Conservation (phyloP, 192 early-diverging fungal species). For the Backusella tuberculispora region DNA sequence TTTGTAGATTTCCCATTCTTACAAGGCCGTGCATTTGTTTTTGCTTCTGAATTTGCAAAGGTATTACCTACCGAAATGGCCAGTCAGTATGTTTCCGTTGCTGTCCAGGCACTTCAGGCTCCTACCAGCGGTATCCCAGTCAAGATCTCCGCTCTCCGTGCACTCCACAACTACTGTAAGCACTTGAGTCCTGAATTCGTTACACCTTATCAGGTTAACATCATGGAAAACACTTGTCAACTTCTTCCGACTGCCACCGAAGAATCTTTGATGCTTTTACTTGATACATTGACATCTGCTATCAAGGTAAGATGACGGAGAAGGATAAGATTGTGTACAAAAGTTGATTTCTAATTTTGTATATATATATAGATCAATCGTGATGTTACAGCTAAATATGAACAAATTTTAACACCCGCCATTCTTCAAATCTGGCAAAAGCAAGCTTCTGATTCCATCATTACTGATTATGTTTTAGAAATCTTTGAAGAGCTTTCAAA, state of each 20-base stretch:
- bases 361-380: conserved; percentile 59
- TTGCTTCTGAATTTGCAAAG: conserved; percentile 79
- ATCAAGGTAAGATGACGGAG: conserved; percentile 53
- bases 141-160: conserved; percentile 70
- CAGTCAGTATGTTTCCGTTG: conserved; percentile 75
- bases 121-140: conserved; percentile 60
- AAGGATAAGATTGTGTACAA: neutral
- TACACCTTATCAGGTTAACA: conserved; percentile 57
- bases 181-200: conserved; percentile 55
- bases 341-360: neutral
- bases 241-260: conserved; percentile 64
- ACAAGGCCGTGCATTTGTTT: conserved; percentile 90
- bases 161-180: conserved; percentile 64
- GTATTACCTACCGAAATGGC: conserved; percentile 70
- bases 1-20: conserved; percentile 72
- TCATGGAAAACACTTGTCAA: conserved; percentile 63
- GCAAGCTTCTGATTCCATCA: conserved; percentile 73
- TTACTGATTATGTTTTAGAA: conserved; percentile 77
- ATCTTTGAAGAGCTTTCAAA: conserved; percentile 76
- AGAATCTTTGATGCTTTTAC: conserved; percentile 65
- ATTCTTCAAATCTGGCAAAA: conserved; percentile 80
- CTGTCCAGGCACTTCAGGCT: conserved; percentile 67
- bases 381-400: conserved; percentile 73
- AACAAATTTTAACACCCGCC: conserved; percentile 70
- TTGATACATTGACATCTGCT: conserved; percentile 66